A percentile compares a stretch with the other conserved stretches of the same genome.
Conservation (phyloP, 169 alveolate genomes). For the Neospora caninum region DNA sequence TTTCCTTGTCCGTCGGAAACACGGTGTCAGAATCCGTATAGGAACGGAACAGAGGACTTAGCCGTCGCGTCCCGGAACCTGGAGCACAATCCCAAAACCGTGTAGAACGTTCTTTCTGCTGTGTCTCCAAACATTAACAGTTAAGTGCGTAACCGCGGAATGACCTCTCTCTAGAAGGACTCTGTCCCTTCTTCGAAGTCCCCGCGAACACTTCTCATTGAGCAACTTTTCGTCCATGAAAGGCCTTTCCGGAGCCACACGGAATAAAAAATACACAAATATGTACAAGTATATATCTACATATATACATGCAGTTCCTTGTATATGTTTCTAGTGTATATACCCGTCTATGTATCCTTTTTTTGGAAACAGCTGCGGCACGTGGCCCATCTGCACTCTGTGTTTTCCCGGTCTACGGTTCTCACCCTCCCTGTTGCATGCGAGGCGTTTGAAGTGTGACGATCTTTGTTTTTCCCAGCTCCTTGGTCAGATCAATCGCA, state of each 20-base stretch:
- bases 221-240: no score
- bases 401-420: neutral
- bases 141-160: no score
- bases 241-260: neutral
- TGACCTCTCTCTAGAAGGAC: no score
- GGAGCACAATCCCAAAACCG: neutral
- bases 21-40: neutral
- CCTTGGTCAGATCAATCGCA: slow-evolving; percentile 78
- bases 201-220: no score
- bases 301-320: neutral
- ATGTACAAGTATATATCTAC: neutral
- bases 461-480: slow-evolving; percentile 81
- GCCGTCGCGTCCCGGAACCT: neutral
- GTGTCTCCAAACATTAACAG: no score
- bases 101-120: no score
- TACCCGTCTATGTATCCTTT: no score
- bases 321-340: neutral
- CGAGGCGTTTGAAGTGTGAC: slow-evolving; percentile 82
- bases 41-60: neutral
- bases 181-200: no score
- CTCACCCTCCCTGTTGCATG: slow-evolving; percentile 87
- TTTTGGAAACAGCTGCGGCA: no score
- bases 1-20: neutral
- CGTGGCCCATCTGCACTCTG: no score
- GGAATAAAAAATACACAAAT: neutral